A percentile compares a stretch with the other conserved stretches of the same genome.
Conservation (phyloP, 306 rosid genomes). For the Citrullus mucosospermus region DNA sequence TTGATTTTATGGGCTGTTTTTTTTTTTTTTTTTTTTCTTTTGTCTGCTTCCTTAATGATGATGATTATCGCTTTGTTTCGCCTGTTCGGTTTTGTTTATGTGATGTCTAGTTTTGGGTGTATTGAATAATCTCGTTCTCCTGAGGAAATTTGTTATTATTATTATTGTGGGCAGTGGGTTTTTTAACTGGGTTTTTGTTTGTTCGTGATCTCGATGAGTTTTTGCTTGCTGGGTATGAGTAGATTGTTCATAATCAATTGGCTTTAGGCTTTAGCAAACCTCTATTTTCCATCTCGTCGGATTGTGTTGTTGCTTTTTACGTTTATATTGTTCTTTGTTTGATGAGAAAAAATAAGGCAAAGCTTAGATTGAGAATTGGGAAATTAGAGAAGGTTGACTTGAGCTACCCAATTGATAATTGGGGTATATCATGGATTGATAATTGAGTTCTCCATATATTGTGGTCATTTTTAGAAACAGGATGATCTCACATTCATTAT, state of each 20-base stretch:
- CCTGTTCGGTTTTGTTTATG: background rate
- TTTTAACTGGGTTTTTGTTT: background rate
- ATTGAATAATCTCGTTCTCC: background rate
- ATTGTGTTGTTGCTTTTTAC: background rate
- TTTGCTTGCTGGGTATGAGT: background rate
- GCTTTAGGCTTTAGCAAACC: background rate
- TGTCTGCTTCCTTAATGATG: background rate
- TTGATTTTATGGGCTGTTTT: background rate
- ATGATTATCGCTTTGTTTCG: background rate
- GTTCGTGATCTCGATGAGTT: background rate
- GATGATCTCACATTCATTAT: background rate
- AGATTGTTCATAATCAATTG: background rate
- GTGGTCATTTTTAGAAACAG: background rate
- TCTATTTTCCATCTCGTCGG: background rate
- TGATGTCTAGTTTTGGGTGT: background rate
- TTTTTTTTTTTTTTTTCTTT: background rate
- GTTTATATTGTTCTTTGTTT: background rate
- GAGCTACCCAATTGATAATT: background rate
- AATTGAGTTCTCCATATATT: background rate
- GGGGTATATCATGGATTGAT: background rate
- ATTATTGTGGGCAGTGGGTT: background rate
- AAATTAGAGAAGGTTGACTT: background rate
- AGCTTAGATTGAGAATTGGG: background rate
- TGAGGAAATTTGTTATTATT: background rate
- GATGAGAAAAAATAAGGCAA: background rate